Evolutionary conservation across 192 early-diverging fungal genomes (phyloP).

Genomic region (Entomortierella lignicola): DNA sequence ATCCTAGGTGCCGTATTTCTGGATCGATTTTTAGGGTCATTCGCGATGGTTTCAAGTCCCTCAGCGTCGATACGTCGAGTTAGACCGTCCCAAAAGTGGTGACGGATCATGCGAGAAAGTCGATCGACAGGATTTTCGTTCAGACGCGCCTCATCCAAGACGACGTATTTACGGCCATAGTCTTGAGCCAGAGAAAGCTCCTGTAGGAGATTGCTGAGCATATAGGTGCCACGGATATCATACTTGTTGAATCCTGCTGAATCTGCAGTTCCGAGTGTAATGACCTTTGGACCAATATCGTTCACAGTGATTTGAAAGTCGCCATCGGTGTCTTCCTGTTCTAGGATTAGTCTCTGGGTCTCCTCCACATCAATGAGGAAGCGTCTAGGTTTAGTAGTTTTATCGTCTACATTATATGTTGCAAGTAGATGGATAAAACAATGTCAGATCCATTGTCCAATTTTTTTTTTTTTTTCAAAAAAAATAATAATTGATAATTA

Average conservation of each 20-base stretch:
- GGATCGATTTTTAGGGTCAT: constrained; percentile 90
- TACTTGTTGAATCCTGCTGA: constrained; percentile 89
- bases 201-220: constrained; percentile 94
- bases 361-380: constrained; percentile 90
- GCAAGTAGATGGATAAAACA: background rate
- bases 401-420: constrained; percentile 61
- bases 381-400: constrained; percentile 68
- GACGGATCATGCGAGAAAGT: constrained; percentile 89
- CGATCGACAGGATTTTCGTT: constrained; percentile 96
- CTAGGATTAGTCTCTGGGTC: constrained; percentile 81
- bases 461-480: too few relatives aligned
- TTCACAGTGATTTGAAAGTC: constrained; percentile 95
- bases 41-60: constrained; percentile 90
- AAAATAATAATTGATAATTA: background rate
- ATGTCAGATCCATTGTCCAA: background rate
- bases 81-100: constrained; percentile 96
- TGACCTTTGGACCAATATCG: constrained; percentile 91
- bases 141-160: constrained; percentile 90
- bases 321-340: constrained; percentile 95
- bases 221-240: constrained; percentile 95
- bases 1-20: constrained; percentile 85
- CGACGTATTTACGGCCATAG: constrained; percentile 86
- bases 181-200: constrained; percentile 95
- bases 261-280: constrained; percentile 87
- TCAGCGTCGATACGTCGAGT: constrained; percentile 86